These are phyloP conservation scores for Syncephalastrum racemosum DNA, from an alignment of 371 early-diverging fungal species.

Conservation along the genomic window DNA sequence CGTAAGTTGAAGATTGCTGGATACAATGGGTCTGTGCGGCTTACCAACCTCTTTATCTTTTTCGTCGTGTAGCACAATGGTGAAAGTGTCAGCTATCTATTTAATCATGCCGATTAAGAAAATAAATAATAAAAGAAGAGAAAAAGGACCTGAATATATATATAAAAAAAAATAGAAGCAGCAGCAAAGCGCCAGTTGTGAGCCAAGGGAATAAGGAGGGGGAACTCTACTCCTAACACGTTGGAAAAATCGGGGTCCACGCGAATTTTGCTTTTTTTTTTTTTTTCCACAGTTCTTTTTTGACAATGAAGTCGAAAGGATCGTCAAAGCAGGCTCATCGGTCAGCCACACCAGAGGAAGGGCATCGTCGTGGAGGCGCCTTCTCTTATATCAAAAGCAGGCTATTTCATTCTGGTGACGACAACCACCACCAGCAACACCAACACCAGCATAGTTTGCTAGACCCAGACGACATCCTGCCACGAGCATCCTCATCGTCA, in stretches of 20 bases:
- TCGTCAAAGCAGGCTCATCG: conserved; percentile 11
- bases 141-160: neutral
- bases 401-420: conserved; percentile 17
- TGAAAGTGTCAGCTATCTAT: conserved; percentile 92
- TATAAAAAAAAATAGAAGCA: neutral
- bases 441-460: neutral
- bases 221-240: too few species aligned
- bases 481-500: conserved; percentile 5
- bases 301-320: conserved; percentile 16
- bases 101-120: conserved; percentile 53
- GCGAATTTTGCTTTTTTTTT: conserved; percentile 4
- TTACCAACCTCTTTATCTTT: conserved; percentile 3
- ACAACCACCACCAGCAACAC: neutral
- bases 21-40: neutral
- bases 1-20: conserved; percentile 24
- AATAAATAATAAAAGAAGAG: conserved; percentile 1
- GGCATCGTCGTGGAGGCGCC: conserved; percentile 11
- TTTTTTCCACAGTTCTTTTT: conserved; percentile 12
- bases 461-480: neutral
- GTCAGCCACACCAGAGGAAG: conserved; percentile 12
- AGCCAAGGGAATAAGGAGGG: too few species aligned
- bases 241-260: too few species aligned
- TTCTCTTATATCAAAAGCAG: conserved; percentile 27
- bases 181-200: too few species aligned
- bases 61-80: conserved; percentile 80